phyloP scores from a whole-genome alignment of 768 basidiomycete genomes.

The Mycena amicta region DNA sequence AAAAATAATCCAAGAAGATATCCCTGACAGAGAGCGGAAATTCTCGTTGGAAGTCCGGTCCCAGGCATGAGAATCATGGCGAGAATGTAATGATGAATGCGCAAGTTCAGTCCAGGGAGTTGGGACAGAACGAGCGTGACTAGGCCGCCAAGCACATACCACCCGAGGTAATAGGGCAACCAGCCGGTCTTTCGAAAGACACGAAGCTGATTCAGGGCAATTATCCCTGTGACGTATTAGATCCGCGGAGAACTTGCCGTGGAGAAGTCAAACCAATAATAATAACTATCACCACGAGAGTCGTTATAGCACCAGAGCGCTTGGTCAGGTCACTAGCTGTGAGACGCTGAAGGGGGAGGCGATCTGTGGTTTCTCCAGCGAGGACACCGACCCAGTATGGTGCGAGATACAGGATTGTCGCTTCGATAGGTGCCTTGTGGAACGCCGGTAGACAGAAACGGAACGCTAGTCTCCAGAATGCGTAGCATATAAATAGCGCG shows the following conservation, averaged over 20 bases:
- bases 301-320: constrained; percentile 66
- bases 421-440: constrained; percentile 67
- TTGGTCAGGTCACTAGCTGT: constrained; percentile 66
- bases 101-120: constrained; percentile 68
- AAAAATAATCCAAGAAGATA: constrained; percentile 82
- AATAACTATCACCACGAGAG: constrained; percentile 68
- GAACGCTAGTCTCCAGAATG: constrained; percentile 76
- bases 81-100: constrained; percentile 84
- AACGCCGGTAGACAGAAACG: constrained; percentile 77
- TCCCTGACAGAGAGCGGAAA: constrained; percentile 80
- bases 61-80: constrained; percentile 75
- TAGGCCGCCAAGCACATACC: constrained; percentile 72
- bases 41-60: constrained; percentile 79
- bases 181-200: constrained; percentile 85
- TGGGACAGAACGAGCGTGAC: constrained; percentile 66
- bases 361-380: constrained; percentile 68
- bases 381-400: constrained; percentile 82
- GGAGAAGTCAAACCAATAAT: too few relatives aligned
- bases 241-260: too few relatives aligned
- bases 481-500: constrained; percentile 74
- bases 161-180: constrained; percentile 73
- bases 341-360: constrained; percentile 79
- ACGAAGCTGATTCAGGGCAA: constrained; percentile 76
- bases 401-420: constrained; percentile 70
- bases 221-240: too few relatives aligned